Evolutionary conservation across 2,329 filamentous ascomycete genomes (phyloP), one percentile per base, ranked within the genome.

Genomic region (Rhexocercosporidium sp.): DNA sequence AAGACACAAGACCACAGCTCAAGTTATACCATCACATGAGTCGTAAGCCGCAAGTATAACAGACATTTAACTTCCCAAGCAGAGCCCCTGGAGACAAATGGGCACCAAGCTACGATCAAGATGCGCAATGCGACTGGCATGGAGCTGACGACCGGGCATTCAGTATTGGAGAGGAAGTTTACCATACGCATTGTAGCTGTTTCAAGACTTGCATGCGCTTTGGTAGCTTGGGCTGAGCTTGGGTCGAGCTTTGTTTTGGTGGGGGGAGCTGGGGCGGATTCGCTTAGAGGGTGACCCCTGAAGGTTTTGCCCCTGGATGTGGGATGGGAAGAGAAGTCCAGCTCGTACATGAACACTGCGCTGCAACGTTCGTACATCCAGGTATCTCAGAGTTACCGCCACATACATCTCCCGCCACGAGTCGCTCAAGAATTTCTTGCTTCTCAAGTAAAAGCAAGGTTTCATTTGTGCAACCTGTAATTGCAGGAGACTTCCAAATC

Each of bases 191-290:
- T 37, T 37, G 16, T 34, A 5, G 1, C 11, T n/a, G 51, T 54
- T 54, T 54, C 51, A 22, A 54, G 6, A 54, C 31, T 54, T 37
- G 51, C 14, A 34, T 54, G 51, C 51, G 51, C 51, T 37, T 54
- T 34, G 51, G 22, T 54, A 4, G 51, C 29, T 37, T 54, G 8
- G 18, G 29, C 20, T 9, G 51, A 34, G 29, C 51, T 34, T 54
- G 51, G 51, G 27, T 54, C n/a, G 27, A 54, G 51, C 51, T 54
- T 54, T 54, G 51, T 54, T 54, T 54, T n/a, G 51, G 51, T 37
- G 29, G 27, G 29, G 27, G 29, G 51, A 34, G 51, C 27, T 53
- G 49, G 49, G 31, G 49, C 49, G 49, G 49, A 49, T 31, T 53
- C 49, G 51, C 51, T 54, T 54, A 54, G 51, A 18, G 47, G 47